Base-by-base conservation (phyloP, 2,329 filamentous ascomycete species). In the Fusarium haematococcum region DNA sequence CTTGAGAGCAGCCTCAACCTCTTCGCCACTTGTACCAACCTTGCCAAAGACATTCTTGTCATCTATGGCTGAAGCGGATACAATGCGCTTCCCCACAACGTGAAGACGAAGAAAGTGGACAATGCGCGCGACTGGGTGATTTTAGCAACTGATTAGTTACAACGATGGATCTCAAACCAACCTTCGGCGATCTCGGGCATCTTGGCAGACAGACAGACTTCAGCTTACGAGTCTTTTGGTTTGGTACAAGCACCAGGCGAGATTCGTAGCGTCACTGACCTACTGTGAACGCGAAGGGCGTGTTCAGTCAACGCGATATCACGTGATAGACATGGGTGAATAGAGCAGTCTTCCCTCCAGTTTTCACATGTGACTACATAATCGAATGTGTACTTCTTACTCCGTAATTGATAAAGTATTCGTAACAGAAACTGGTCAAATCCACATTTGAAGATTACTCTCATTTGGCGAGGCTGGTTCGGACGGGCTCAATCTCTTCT, bases 31-130 rank as follows among this genome's bases (percentile, higher is more conserved):
- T 0, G 94, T 97, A 33, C 95, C 95, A 23, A 91, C 95, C 83
- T 98, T 98, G 76, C 95, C 95, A 83, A 95, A 99, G 7, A 99
- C 89, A 80, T 93, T 96, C 77, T 87, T 86, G 84, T 99, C 96
- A 78, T 98, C 92, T 71, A 92, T 88, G 14, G 94, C 92, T 27
- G 89, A 86, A 64, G 94, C 93, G 45, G 88, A 89, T 56, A 88
- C 85, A 70, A 99, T 92, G 11, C 88, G 93, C 84, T 94, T 97
- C 65, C 94, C 95, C 32, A 97, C 93, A n/a, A 97, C 88, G 82
- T 95, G 90, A 74, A 93, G 92, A 69, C 91, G 92, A 43, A 99
- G 90, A 81, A 92, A 97, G 81, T 98, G 93, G 59, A 97, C 94
- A 75, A 96, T 90, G 50, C 95, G 93, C 23, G 95, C 93, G 75